Evolutionary conservation across 257 asterid species (phyloP).

Genomic region (Plantago ovata): DNA sequence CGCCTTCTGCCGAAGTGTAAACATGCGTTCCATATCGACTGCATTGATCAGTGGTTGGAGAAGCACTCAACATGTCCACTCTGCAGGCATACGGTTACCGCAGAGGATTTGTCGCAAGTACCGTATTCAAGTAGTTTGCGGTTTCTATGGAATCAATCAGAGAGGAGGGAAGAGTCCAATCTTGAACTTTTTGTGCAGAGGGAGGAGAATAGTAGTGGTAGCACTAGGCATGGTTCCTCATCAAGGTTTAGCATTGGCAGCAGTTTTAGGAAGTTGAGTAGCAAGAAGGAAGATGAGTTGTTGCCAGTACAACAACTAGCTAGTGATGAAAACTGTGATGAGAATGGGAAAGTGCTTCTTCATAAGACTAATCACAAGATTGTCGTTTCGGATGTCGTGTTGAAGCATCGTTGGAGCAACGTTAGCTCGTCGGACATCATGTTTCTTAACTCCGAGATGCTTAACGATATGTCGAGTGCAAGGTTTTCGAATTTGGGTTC

Average conservation of each 20-base stretch:
- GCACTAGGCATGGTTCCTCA: constrained; percentile 6
- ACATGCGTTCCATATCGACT: constrained; percentile 57
- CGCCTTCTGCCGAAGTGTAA: constrained; percentile 55
- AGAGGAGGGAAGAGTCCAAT: constrained; percentile 24
- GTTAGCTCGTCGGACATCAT: constrained; percentile 58
- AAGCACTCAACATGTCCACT: constrained; percentile 70
- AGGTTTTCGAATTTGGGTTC: constrained; percentile 27
- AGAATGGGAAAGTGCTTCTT: constrained; percentile 1
- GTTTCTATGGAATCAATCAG: constrained; percentile 25
- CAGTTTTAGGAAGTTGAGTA: constrained; percentile 24
- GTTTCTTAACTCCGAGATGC: constrained; percentile 51
- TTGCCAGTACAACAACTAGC: constrained; percentile 27
- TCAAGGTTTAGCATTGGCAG: constrained; percentile 42
- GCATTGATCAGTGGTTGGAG: constrained; percentile 65
- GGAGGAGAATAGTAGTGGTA: constrained; percentile 31
- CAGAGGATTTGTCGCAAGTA: constrained; percentile 32
- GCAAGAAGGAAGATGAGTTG: constrained; percentile 25
- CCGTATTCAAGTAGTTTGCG: constrained; percentile 35
- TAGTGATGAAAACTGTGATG: constrained; percentile 10
- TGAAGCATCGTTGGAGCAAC: constrained; percentile 62
- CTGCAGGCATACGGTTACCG: constrained; percentile 38
- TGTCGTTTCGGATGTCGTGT: constrained; percentile 32
- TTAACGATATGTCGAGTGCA: constrained; percentile 34
- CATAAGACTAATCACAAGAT: constrained; percentile 53
- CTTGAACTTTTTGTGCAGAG: constrained; percentile 44